phyloP scores from a whole-genome alignment of 257 asterid genomes.

The Rubia yunnanensis region DNA sequence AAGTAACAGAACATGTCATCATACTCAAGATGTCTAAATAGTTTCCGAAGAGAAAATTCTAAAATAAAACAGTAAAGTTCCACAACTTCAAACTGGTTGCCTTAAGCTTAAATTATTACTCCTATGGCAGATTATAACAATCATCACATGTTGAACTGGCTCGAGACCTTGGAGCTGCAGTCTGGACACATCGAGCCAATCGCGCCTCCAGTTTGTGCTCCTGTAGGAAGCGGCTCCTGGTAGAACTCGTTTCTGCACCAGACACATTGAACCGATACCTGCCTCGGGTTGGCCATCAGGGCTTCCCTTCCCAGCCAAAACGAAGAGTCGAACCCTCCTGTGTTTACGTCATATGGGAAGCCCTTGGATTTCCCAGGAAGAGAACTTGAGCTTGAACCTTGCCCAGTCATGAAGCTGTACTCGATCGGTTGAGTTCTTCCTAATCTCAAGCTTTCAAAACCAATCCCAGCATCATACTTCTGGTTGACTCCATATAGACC shows the following conservation, averaged over 20 bases:
- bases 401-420: slow-evolving; percentile 64
- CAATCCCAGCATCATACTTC: slow-evolving; percentile 19
- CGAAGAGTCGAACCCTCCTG: slow-evolving; percentile 41
- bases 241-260: slow-evolving; percentile 63
- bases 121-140: slow-evolving; percentile 2
- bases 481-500: slow-evolving; percentile 32
- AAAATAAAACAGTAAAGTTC: background rate
- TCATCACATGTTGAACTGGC: slow-evolving; percentile 29
- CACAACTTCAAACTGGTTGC: background rate
- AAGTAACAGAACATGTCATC: background rate
- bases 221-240: slow-evolving; percentile 38
- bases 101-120: background rate
- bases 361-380: slow-evolving; percentile 46
- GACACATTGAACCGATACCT: slow-evolving; percentile 40
- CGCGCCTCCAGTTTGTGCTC: slow-evolving; percentile 46
- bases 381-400: slow-evolving; percentile 39
- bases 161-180: slow-evolving; percentile 42
- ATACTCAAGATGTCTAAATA: background rate
- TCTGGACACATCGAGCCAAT: slow-evolving; percentile 58
- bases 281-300: slow-evolving; percentile 31
- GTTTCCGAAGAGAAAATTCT: no score
- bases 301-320: slow-evolving; percentile 63
- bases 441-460: slow-evolving; percentile 31
- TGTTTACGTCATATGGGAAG: slow-evolving; percentile 26
- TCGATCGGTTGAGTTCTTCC: slow-evolving; percentile 55